phyloP scores from a whole-genome alignment of 139 green algal genomes.

The Ostreobium quekettii region DNA sequence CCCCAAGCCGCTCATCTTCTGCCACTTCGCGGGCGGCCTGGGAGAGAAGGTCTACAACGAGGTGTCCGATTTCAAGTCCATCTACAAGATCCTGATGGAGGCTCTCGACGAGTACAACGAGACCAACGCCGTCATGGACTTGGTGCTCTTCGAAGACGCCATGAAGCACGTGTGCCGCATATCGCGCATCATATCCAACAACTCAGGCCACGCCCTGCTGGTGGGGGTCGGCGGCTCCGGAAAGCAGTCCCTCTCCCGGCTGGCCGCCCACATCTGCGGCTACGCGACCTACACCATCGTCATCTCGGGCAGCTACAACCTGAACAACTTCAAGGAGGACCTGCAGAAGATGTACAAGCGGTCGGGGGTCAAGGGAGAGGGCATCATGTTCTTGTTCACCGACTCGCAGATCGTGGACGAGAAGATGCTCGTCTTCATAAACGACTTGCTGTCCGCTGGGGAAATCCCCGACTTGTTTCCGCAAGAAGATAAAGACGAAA shows the following conservation, averaged over 20 bases:
- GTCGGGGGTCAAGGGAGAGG: conserved; percentile 72
- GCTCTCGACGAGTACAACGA: conserved; percentile 84
- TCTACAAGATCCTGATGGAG: conserved; percentile 72
- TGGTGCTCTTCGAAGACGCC: conserved; percentile 87
- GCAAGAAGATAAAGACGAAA: conserved; percentile 80
- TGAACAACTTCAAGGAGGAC: conserved; percentile 81
- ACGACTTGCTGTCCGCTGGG: conserved; percentile 74
- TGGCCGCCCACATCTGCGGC: conserved; percentile 73
- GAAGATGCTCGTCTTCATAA: conserved; percentile 80
- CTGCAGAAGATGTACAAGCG: conserved; percentile 83
- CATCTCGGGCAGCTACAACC: conserved; percentile 70
- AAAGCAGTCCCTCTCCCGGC: conserved; percentile 70
- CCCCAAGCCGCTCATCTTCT: conserved; percentile 80
- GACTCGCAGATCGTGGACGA: conserved; percentile 78
- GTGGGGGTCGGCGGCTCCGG: conserved; percentile 79
- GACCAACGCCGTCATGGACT: conserved; percentile 80
- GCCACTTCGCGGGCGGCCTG: conserved; percentile 69
- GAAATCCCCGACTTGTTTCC: conserved; percentile 83
- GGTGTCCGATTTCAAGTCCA: conserved; percentile 44
- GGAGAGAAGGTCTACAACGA: conserved; percentile 65
- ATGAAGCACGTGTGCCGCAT: conserved; percentile 87
- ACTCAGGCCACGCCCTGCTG: conserved; percentile 76
- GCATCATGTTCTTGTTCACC: conserved; percentile 80
- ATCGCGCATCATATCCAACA: conserved; percentile 69
- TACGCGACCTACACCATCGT: conserved; percentile 67